These are phyloP conservation scores for Scheffersomyces parashehatae DNA, from an alignment of 1,139 yeast genomes.

Conservation along the genomic window DNA sequence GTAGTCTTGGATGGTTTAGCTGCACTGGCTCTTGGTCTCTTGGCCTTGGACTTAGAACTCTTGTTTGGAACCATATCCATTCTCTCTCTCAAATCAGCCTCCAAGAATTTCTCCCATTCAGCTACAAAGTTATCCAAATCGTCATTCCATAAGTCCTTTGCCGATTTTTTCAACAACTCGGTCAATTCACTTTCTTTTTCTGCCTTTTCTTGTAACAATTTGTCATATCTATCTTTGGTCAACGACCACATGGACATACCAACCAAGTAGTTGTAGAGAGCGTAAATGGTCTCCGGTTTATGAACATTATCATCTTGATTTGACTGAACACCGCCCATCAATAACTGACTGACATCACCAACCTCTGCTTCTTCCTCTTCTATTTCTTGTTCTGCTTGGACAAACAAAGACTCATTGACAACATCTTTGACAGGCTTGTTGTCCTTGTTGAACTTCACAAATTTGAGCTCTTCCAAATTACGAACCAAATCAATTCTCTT, in stretches of 20 bases:
- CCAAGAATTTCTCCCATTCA: conserved; percentile 65
- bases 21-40: conserved; percentile 19
- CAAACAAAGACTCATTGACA: conserved; percentile 19
- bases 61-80: conserved; percentile 30
- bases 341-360: conserved; percentile 40
- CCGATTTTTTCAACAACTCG: conserved; percentile 61
- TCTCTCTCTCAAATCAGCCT: conserved; percentile 33
- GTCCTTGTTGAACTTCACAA: conserved; percentile 73
- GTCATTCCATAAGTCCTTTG: conserved; percentile 84
- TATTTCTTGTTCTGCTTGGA: conserved; percentile 29
- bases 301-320: conserved; percentile 28
- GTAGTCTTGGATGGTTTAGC: conserved; percentile 12
- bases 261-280: conserved; percentile 71
- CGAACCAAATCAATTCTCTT: conserved; percentile 65
- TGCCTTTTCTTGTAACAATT: conserved; percentile 68
- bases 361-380: conserved; percentile 38
- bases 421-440: conserved; percentile 50
- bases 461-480: conserved; percentile 61
- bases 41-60: conserved; percentile 29
- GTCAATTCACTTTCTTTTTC: conserved; percentile 74
- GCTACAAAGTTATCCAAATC: conserved; percentile 75
- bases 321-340: conserved; percentile 27
- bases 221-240: conserved; percentile 85
- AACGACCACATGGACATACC: conserved; percentile 95
- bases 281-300: conserved; percentile 45